Conservation (phyloP, 1,139 yeast genomes). For the Citeromyces hawaiiensis region DNA sequence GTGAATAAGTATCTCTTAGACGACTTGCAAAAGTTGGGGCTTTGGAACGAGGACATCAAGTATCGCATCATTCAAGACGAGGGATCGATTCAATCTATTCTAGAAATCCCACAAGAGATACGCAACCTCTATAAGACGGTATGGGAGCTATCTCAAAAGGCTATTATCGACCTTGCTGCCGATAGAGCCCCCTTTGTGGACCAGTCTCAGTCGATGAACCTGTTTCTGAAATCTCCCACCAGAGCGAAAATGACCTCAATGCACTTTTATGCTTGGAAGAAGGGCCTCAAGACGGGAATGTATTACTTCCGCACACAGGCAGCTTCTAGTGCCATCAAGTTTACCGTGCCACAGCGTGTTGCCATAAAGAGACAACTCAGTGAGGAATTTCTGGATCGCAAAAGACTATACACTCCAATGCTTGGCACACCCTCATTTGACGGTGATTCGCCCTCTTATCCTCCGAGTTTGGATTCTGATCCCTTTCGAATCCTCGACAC, state of each 20-base stretch:
- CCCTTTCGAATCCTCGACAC: constrained; percentile 6
- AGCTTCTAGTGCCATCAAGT: constrained; percentile 88
- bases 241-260: constrained; percentile 91
- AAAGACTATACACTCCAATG: background rate
- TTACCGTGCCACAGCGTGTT: constrained; percentile 60
- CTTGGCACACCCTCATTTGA: background rate
- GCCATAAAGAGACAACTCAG: constrained; percentile 1
- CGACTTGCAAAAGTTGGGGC: constrained; percentile 34
- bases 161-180: constrained; percentile 88
- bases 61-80: constrained; percentile 65
- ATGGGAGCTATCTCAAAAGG: constrained; percentile 91
- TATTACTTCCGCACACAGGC: constrained; percentile 93
- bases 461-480: background rate
- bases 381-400: background rate
- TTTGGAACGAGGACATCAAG: constrained; percentile 52
- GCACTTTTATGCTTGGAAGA: constrained; percentile 97
- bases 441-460: background rate
- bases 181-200: constrained; percentile 90
- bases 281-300: constrained; percentile 97
- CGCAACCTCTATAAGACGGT: constrained; percentile 83
- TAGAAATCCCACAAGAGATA: constrained; percentile 63
- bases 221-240: constrained; percentile 76
- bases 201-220: constrained; percentile 87
- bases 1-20: constrained; percentile 37
- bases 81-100: constrained; percentile 77